These are phyloP conservation scores for Aleurites moluccanus DNA, from an alignment of 441 rosid species.

Conservation along the genomic window DNA sequence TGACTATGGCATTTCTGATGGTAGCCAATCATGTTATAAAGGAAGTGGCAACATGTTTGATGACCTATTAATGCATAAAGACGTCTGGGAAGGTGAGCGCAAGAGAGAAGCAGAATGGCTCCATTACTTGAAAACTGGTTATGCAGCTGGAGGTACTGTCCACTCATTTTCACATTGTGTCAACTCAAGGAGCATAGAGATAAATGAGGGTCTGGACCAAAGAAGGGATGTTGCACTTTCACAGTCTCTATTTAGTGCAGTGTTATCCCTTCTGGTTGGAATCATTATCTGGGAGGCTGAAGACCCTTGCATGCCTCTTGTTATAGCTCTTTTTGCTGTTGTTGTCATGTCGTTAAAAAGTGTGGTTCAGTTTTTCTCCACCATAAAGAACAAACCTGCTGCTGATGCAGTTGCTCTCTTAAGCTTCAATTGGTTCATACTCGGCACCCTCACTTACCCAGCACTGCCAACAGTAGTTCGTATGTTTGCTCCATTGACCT, in stretches of 20 bases:
- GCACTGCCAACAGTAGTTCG: slow-evolving; percentile 54
- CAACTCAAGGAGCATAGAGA: slow-evolving; percentile 27
- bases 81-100: slow-evolving; percentile 24
- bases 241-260: slow-evolving; percentile 60
- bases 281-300: slow-evolving; percentile 58
- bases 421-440: slow-evolving; percentile 80
- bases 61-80: slow-evolving; percentile 27
- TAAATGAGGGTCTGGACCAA: slow-evolving; percentile 27
- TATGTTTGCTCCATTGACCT: slow-evolving; percentile 23
- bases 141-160: slow-evolving; percentile 18
- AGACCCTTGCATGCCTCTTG: slow-evolving; percentile 75
- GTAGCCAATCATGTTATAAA: slow-evolving; percentile 22
- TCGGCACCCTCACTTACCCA: slow-evolving; percentile 73
- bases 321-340: slow-evolving; percentile 69
- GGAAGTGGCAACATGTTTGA: slow-evolving; percentile 23
- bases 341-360: slow-evolving; percentile 75
- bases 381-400: slow-evolving; percentile 61
- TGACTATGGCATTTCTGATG: slow-evolving; percentile 21
- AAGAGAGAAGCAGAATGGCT: slow-evolving; percentile 27
- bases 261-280: slow-evolving; percentile 62
- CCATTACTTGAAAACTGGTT: slow-evolving; percentile 12
- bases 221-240: slow-evolving; percentile 50
- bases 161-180: slow-evolving; percentile 28
- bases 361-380: slow-evolving; percentile 65
- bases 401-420: slow-evolving; percentile 74